Percentiles rank a stretch among this genome's conserved stretches.
These are phyloP conservation scores for Tremella fuciformis DNA, from an alignment of 768 basidiomycete species.

Conservation along the genomic window DNA sequence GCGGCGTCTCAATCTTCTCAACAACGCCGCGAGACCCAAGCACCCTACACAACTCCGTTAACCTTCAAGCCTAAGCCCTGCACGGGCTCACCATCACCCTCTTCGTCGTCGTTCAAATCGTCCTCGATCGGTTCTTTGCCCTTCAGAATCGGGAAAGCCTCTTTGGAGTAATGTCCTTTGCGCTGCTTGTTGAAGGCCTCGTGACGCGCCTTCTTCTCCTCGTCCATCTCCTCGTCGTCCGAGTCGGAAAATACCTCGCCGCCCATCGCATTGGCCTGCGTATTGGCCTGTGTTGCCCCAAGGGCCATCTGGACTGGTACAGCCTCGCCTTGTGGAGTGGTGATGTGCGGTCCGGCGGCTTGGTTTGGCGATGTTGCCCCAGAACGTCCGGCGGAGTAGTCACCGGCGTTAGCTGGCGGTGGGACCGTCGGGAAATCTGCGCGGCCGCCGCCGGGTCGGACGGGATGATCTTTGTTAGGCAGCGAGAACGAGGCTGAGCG, in stretches of 20 bases:
- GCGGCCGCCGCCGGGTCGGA: constrained; percentile 47
- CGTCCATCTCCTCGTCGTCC: constrained; percentile 74
- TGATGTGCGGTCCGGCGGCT: neutral
- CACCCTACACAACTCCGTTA: too few relatives aligned
- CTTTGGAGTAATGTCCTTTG: constrained; percentile 49
- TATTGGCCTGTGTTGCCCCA: constrained; percentile 41
- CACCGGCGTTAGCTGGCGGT: neutral
- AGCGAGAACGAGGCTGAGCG: constrained; percentile 46
- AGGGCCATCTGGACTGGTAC: constrained; percentile 41
- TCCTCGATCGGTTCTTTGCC: constrained; percentile 40
- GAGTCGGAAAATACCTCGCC: constrained; percentile 57
- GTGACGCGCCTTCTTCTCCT: constrained; percentile 55
- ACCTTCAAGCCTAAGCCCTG: too few relatives aligned
- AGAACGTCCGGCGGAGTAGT: too few relatives aligned
- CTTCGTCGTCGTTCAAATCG: constrained; percentile 9
- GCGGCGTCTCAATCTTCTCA: too few relatives aligned
- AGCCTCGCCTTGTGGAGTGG: constrained; percentile 53
- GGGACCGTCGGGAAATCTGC: too few relatives aligned
- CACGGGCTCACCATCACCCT: neutral
- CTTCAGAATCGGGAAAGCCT: constrained; percentile 47
- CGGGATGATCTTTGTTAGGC: constrained; percentile 35
- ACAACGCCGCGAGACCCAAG: too few relatives aligned
- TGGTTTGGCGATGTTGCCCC: constrained; percentile 6
- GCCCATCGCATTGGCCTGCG: constrained; percentile 47
- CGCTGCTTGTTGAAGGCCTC: constrained; percentile 45